Evolutionary conservation across 306 rosid genomes (phyloP).

Genomic region (Heteromeles arbutifolia): DNA sequence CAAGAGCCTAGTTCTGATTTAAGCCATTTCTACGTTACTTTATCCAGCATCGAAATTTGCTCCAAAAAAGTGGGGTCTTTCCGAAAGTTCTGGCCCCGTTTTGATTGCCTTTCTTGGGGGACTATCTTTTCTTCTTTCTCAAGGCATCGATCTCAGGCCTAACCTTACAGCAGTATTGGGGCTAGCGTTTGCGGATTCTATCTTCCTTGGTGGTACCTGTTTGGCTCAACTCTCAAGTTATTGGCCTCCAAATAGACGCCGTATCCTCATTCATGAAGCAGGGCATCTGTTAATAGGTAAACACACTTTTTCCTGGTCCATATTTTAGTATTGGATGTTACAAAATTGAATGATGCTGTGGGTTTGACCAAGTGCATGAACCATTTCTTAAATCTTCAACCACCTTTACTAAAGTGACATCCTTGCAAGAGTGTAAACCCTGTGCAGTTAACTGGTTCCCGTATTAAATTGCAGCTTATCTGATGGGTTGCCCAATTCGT

Average conservation of each 20-base stretch:
- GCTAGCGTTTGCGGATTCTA: conserved; percentile 69
- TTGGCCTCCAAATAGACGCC: conserved; percentile 89
- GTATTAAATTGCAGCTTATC: conserved; percentile 55
- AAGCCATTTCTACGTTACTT: conserved; percentile 3
- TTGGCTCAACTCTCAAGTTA: conserved; percentile 91
- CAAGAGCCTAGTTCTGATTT: background rate
- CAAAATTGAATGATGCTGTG: background rate
- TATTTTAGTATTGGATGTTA: background rate
- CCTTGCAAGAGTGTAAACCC: conserved; percentile 1
- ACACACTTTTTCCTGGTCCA: conserved; percentile 1
- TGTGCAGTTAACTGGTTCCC: background rate
- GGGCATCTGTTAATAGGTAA: conserved; percentile 80
- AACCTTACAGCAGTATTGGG: conserved; percentile 70
- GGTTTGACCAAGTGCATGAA: background rate
- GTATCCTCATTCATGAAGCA: conserved; percentile 90
- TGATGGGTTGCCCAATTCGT: conserved; percentile 93
- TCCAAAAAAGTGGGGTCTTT: conserved; percentile 96
- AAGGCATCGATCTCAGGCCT: conserved; percentile 84
- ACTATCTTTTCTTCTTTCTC: conserved; percentile 64
- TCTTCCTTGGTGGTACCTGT: conserved; percentile 84
- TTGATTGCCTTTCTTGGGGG: conserved; percentile 71
- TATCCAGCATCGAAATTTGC: conserved; percentile 68
- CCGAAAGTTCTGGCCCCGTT: conserved; percentile 51
- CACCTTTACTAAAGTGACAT: background rate
- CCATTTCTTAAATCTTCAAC: background rate